A percentile compares a stretch with the other conserved stretches of the same genome.
Conservation (phyloP, 2,329 filamentous ascomycete species). For the Macrophomina tecta region DNA sequence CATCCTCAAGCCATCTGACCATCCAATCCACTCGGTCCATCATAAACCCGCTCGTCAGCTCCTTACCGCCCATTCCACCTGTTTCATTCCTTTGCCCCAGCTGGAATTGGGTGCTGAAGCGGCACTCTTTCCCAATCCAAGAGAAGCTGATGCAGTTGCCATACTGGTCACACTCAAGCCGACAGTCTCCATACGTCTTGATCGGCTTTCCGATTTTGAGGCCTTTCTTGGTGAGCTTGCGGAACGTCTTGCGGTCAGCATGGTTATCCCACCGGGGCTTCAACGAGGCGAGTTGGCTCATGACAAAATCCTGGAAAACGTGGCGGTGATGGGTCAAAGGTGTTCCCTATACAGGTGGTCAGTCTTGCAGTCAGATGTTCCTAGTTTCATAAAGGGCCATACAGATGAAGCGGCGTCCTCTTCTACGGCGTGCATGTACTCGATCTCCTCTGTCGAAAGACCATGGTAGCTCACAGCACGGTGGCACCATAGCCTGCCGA, state of each 20-base stretch:
- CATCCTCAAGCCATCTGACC: conserved; percentile 18
- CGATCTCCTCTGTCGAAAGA: conserved; percentile 50
- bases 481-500: conserved; percentile 55
- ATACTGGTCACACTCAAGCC: conserved; percentile 41
- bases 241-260: conserved; percentile 29
- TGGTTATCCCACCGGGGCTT: conserved; percentile 44
- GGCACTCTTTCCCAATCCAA: conserved; percentile 31
- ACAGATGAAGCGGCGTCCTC: conserved; percentile 44
- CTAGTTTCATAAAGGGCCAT: conserved; percentile 14
- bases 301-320: conserved; percentile 43
- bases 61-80: neutral
- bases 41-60: conserved; percentile 21
- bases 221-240: conserved; percentile 10
- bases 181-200: conserved; percentile 38
- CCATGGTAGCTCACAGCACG: conserved; percentile 58
- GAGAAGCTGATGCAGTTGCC: conserved; percentile 44
- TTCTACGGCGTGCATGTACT: conserved; percentile 55
- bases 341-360: conserved; percentile 35
- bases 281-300: conserved; percentile 36
- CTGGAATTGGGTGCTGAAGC: conserved; percentile 3
- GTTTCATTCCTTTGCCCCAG: conserved; percentile 2
- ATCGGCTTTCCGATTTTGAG: conserved; percentile 9
- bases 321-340: conserved; percentile 44
- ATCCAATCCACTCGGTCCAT: conserved; percentile 25
- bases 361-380: neutral